Evolutionary conservation across 2,329 filamentous ascomycete species (phyloP).

Genomic region (Cordyceps cicadae): DNA sequence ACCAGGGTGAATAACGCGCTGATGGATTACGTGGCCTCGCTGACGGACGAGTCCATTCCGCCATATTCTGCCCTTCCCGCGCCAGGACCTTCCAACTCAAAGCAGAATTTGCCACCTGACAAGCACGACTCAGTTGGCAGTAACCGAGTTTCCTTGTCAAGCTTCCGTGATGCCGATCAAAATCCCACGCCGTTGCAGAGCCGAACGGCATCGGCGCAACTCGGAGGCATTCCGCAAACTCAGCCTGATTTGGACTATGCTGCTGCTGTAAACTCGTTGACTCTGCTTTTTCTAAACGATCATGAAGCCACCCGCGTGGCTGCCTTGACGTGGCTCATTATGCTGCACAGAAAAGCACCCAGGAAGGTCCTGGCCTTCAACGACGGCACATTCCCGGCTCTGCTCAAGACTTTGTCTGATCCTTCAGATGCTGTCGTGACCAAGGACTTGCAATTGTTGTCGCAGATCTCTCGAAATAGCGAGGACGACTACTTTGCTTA

Average conservation of each 20-base stretch:
- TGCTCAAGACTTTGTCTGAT: slow-evolving; percentile 93
- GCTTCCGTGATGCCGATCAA: slow-evolving; percentile 45
- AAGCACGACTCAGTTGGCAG: slow-evolving; percentile 39
- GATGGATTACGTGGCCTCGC: slow-evolving; percentile 87
- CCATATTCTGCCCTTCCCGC: slow-evolving; percentile 18
- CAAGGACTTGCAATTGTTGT: slow-evolving; percentile 84
- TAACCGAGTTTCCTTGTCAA: slow-evolving; percentile 44
- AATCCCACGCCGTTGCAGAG: slow-evolving; percentile 44
- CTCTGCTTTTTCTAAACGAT: slow-evolving; percentile 88
- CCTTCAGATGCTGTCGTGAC: slow-evolving; percentile 93
- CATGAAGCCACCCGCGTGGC: slow-evolving; percentile 93
- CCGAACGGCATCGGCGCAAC: slow-evolving; percentile 38
- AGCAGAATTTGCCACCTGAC: slow-evolving; percentile 36
- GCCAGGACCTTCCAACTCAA: slow-evolving; percentile 28
- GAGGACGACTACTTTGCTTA: slow-evolving; percentile 96
- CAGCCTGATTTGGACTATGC: slow-evolving; percentile 85
- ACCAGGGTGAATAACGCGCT: slow-evolving; percentile 82
- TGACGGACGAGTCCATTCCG: slow-evolving; percentile 59
- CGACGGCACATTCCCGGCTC: slow-evolving; percentile 89
- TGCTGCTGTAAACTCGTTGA: slow-evolving; percentile 86
- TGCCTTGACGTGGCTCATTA: slow-evolving; percentile 91
- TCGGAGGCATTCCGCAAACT: slow-evolving; percentile 33
- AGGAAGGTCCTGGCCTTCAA: slow-evolving; percentile 91
- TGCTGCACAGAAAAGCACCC: slow-evolving; percentile 93
- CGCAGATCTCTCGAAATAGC: slow-evolving; percentile 92